Evolutionary conservation across 176 grass and related monocot species (phyloP).

Genomic region (Puya raimondii): DNA sequence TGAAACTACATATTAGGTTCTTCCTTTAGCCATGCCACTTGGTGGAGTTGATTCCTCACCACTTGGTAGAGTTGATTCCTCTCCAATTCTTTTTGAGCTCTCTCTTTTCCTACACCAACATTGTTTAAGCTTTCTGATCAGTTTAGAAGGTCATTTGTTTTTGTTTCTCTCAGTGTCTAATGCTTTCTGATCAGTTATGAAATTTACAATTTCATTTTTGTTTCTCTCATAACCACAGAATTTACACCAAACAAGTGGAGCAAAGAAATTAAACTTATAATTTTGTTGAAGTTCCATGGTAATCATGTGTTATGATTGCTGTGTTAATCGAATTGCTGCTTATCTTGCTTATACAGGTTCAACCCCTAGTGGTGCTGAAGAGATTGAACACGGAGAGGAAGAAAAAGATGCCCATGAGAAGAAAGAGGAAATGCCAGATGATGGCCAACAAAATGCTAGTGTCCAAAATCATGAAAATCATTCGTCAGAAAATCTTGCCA

Average conservation of each 20-base stretch:
- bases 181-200: no score
- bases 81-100: no score
- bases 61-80: no score
- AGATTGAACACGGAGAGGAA: constrained; percentile 47
- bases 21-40: no score
- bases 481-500: constrained; percentile 46
- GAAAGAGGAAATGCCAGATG: constrained; percentile 44
- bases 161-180: no score
- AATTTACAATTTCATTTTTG: no score
- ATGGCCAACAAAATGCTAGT: constrained; percentile 47
- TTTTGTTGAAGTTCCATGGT: not conserved
- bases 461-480: constrained; percentile 37
- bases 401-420: constrained; percentile 35
- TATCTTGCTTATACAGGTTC: constrained; percentile 24
- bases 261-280: not conserved
- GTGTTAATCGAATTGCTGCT: constrained; percentile 15
- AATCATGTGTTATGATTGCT: not conserved
- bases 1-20: no score
- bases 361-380: constrained; percentile 36
- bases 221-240: no score
- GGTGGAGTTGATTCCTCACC: no score
- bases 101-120: not conserved
- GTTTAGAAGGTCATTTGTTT: no score
- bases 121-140: not conserved
- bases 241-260: not conserved